These are phyloP conservation scores for Cutaneotrichosporon sp. DNA, from an alignment of 1,284 basidiomycete genomes.

Conservation along the genomic window DNA sequence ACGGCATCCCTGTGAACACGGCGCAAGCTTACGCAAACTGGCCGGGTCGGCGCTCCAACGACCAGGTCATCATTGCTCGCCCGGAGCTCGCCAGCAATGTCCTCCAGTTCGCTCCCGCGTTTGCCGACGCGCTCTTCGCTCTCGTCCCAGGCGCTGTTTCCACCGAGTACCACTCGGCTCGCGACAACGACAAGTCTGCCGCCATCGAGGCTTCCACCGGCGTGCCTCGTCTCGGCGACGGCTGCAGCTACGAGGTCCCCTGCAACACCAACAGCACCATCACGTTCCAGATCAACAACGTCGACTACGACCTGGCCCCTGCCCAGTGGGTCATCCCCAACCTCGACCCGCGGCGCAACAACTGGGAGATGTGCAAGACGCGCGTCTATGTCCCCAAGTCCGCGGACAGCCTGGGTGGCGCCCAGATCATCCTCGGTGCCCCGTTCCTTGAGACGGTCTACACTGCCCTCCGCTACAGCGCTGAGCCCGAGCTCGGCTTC, in stretches of 20 bases:
- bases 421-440: background rate
- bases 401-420: background rate
- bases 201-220: background rate
- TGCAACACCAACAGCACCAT: background rate
- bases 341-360: background rate
- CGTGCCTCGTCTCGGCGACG: background rate
- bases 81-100: background rate
- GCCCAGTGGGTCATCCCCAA: background rate
- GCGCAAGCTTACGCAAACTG: too few relatives aligned
- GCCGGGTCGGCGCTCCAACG: too few relatives aligned
- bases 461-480: background rate
- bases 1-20: too few relatives aligned
- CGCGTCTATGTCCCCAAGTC: background rate
- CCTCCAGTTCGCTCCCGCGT: background rate
- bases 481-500: background rate
- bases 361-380: background rate
- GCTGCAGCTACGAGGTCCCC: background rate
- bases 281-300: background rate
- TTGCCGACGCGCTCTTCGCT: background rate
- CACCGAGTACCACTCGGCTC: background rate
- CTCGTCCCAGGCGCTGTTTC: background rate
- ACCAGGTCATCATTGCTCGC: background rate
- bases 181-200: background rate
- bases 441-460: background rate
- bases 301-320: background rate